These are phyloP conservation scores for Nadsonia commutata DNA, from an alignment of 1,139 yeast species.

Conservation along the genomic window DNA sequence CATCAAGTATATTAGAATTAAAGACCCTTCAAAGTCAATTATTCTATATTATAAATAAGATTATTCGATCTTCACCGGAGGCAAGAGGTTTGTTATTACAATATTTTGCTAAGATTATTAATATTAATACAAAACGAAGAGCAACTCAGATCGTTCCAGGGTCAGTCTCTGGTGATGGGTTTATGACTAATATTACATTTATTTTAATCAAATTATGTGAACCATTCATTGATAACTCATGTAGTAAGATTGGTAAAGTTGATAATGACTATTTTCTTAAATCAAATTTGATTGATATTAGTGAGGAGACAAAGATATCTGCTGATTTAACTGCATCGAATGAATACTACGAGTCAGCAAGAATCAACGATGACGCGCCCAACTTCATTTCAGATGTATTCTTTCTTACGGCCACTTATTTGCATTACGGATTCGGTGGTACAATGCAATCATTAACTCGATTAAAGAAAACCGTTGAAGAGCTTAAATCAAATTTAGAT, in stretches of 20 bases:
- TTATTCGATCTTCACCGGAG: slow-evolving; percentile 58
- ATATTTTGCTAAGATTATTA: slow-evolving; percentile 59
- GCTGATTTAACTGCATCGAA: slow-evolving; percentile 60
- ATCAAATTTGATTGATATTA: slow-evolving; percentile 39
- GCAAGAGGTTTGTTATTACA: slow-evolving; percentile 49
- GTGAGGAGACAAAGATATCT: slow-evolving; percentile 72
- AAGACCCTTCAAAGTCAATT: slow-evolving; percentile 24
- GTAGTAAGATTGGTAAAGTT: slow-evolving; percentile 57
- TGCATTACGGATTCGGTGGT: slow-evolving; percentile 87
- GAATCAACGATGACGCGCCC: slow-evolving; percentile 20
- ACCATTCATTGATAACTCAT: slow-evolving; percentile 60
- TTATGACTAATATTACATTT: slow-evolving; percentile 63
- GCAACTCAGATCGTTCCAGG: slow-evolving; percentile 30
- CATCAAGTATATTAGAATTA: slow-evolving; percentile 16
- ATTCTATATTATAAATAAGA: slow-evolving; percentile 53
- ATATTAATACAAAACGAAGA: slow-evolving; percentile 70
- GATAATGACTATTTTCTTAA: slow-evolving; percentile 47
- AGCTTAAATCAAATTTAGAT: slow-evolving; percentile 37
- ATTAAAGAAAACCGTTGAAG: slow-evolving; percentile 37
- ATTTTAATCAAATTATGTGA: slow-evolving; percentile 58
- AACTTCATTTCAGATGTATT: slow-evolving; percentile 87
- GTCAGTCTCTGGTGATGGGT: slow-evolving; percentile 61
- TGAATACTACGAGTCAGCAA: slow-evolving; percentile 32
- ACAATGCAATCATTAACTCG: slow-evolving; percentile 43
- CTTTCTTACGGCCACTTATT: slow-evolving; percentile 59